These are phyloP conservation scores for Phytophthora syringae DNA, from an alignment of 352 stramenopile species.

Conservation along the genomic window DNA sequence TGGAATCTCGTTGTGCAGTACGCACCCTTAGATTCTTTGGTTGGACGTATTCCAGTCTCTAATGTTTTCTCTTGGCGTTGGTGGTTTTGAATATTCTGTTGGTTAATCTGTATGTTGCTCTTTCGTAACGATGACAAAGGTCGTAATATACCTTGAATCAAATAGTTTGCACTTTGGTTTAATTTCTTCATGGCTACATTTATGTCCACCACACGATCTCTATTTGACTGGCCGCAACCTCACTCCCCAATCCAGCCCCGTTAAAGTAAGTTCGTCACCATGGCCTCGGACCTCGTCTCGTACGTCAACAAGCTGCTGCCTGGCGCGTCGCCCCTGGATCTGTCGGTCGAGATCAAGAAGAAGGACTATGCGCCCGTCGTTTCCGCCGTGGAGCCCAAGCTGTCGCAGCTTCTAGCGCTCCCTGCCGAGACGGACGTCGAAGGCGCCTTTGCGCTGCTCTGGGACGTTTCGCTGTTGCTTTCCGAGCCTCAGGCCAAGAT, in stretches of 20 bases:
- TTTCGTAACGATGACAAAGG: too few relatives aligned
- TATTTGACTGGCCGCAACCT: neutral
- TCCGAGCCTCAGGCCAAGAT: slow-evolving; percentile 40
- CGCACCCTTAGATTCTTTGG: too few relatives aligned
- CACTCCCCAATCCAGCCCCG: neutral
- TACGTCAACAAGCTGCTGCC: slow-evolving; percentile 86
- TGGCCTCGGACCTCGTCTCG: slow-evolving; percentile 66
- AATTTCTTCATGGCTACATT: too few relatives aligned
- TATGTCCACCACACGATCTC: neutral
- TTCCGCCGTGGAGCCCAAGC: slow-evolving; percentile 53
- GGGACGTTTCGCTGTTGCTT: slow-evolving; percentile 58
- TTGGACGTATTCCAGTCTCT: too few relatives aligned
- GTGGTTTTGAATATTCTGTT: too few relatives aligned
- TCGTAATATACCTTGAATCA: too few relatives aligned
- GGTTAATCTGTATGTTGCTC: too few relatives aligned
- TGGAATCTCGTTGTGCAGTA: too few relatives aligned
- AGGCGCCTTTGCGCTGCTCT: slow-evolving; percentile 70
- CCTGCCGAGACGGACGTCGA: slow-evolving; percentile 84
- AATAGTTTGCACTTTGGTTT: too few relatives aligned
- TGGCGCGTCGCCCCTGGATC: slow-evolving; percentile 45
- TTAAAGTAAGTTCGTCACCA: slow-evolving; percentile 12
- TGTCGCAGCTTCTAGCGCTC: slow-evolving; percentile 64
- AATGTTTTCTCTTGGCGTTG: too few relatives aligned
- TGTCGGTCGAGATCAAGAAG: slow-evolving; percentile 72
- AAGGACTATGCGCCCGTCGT: slow-evolving; percentile 58